A percentile compares a stretch with the other conserved stretches of the same genome.
These are phyloP conservation scores for Pestalotiopsis sp. DNA, from an alignment of 2,329 filamentous ascomycete species.

Conservation along the genomic window DNA sequence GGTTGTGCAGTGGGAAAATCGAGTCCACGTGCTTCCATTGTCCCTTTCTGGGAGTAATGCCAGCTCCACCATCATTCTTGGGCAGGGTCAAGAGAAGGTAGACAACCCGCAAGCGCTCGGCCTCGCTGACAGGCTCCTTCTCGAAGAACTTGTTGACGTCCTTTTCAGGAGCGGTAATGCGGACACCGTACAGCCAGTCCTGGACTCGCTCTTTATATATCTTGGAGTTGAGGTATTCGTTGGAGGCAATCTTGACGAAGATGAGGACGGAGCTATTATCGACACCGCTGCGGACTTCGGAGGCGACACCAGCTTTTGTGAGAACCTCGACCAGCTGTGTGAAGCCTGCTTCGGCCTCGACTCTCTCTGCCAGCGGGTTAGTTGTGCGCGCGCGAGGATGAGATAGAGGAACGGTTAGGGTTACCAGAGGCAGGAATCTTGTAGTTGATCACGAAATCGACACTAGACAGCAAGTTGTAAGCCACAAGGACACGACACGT, in stretches of 20 bases:
- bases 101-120: conserved; percentile 84
- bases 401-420: conserved; percentile 17
- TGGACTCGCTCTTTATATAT: conserved; percentile 86
- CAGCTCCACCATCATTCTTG: conserved; percentile 75
- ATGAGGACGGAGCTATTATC: conserved; percentile 76
- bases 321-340: conserved; percentile 77
- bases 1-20: conserved; percentile 80
- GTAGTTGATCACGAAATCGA: conserved; percentile 89
- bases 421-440: conserved; percentile 69
- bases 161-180: conserved; percentile 73
- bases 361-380: conserved; percentile 54
- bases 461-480: conserved; percentile 44
- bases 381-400: neutral
- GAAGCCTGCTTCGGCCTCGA: conserved; percentile 74
- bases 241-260: conserved; percentile 79
- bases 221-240: conserved; percentile 74
- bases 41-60: conserved; percentile 69
- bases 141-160: conserved; percentile 70
- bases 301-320: conserved; percentile 77
- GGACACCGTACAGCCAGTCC: conserved; percentile 92
- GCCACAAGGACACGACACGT: neutral
- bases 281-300: conserved; percentile 78
- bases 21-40: conserved; percentile 74
- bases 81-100: conserved; percentile 82
- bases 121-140: conserved; percentile 79